phyloP scores from a whole-genome alignment of 2,329 filamentous ascomycete species.

The Saccharata proteae region DNA sequence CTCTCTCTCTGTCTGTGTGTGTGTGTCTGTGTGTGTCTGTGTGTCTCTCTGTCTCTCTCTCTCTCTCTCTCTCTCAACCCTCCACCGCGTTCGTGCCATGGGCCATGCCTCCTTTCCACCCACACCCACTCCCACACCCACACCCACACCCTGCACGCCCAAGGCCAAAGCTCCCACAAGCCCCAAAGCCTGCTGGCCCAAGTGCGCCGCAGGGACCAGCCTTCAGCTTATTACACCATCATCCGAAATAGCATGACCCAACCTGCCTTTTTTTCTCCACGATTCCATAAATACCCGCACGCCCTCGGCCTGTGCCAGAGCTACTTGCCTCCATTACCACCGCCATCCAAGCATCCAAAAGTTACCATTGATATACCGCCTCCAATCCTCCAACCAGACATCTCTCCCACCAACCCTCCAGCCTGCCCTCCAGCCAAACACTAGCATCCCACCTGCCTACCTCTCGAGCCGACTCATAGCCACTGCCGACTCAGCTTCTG shows the following conservation, averaged over 20 bases:
- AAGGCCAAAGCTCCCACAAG: conserved; percentile 17
- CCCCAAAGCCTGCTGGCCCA: conserved; percentile 12
- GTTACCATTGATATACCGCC: conserved; percentile 11
- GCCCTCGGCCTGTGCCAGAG: conserved; percentile 18
- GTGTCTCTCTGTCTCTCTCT: no score
- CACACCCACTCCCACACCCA: not conserved
- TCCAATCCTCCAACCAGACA: conserved; percentile 10
- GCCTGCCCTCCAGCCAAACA: conserved; percentile 2
- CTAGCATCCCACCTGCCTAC: conserved; percentile 3
- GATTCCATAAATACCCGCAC: conserved; percentile 26
- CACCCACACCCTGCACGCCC: conserved; percentile 1
- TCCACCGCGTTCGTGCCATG: no score
- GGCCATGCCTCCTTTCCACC: not conserved
- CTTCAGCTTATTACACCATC: conserved; percentile 25
- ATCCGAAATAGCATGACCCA: conserved; percentile 29
- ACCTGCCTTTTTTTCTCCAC: conserved; percentile 22
- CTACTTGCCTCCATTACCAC: conserved; percentile 25
- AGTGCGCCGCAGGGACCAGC: conserved; percentile 26
- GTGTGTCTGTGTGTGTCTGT: no score
- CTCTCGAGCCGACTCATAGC: conserved; percentile 8
- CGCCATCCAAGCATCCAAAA: conserved; percentile 10
- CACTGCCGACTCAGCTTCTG: conserved; percentile 3
- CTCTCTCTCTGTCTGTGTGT: no score
- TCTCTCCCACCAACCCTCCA: conserved; percentile 6
- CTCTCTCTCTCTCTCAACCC: no score